Evolutionary conservation across 2,329 filamentous ascomycete species (phyloP), one percentile per base, ranked within the genome.

Genomic region (Alternaria solani): DNA sequence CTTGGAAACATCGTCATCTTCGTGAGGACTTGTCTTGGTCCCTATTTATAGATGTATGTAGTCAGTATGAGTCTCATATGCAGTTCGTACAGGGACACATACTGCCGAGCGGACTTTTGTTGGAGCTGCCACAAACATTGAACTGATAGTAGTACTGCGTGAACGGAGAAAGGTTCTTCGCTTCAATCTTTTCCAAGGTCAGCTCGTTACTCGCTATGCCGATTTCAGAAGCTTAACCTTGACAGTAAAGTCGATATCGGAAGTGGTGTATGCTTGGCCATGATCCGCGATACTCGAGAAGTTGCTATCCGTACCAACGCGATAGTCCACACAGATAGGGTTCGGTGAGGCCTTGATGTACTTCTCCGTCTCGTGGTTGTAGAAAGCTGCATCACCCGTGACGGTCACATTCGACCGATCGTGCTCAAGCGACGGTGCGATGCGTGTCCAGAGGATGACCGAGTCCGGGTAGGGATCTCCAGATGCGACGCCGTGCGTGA

Each of bases 191-290:
- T 53, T 7, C 4, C 1, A 14, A 12, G 55, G 32, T 75, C 9
- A 65, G 59, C 67, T 34, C 16, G n/a, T 65, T 25, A n/a, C 18
- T 26, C 36, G 8, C 20, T 2, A 3, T 5, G 5, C 11, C 2
- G 9, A 3, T 5, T 1, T 5, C 5, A 20, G 1, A 28, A 16
- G 3, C 23, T 46, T 49, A 68, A 87, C 87, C 82, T 92, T 92
- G 61, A 92, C 81, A 0, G 90, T 93, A 71, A 89, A 93, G 72
- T 93, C 91, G 49, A 93, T 86, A 70, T 93, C 90, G 1, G 87
- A 90, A 28, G 85, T 90, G 0, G 90, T 93, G 70, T 88, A 92
- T 1, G 85, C 88, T 28, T 79, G 85, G 4, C 90, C 90, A 3
- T 80, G 81, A 51, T 84, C 81, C 2, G 86, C 85, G 14, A 86